Evolutionary conservation across 805 yeast genomes (phyloP), one percentile per base, ranked within the genome.

Genomic region (Candida boleticola): DNA sequence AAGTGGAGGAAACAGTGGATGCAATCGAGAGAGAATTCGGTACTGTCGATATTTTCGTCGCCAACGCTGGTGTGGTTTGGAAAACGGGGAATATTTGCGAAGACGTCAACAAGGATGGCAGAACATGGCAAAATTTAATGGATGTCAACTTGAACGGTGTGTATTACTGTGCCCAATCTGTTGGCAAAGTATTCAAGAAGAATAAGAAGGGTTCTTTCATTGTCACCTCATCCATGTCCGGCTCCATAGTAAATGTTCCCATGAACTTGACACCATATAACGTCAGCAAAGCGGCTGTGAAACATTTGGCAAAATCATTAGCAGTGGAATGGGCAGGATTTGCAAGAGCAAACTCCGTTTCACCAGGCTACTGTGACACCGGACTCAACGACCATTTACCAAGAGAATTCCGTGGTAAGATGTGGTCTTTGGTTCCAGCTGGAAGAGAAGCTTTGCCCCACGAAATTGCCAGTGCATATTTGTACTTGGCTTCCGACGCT

Each of bases 31-130:
- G 34, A 7, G 73, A 68, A 26, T 69, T 69, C 34, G 71, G 73
- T 21, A 61, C 65, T 33, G 65, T 69, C 38, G 74, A 69, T 50
- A 57, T 68, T 4, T 68, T 69, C 45, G 68, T 69, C 25, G 74
- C 74, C 43, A 69, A 69, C 43, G 75, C 75, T 5, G 75, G 75
- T 13, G 60, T 68, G 23, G 55, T 53, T 30, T 46, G 57, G 39
- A 44, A 49, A 11, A 36, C 52, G 23, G 65, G 58, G 2, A 35
- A 54, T 0, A 51, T 55, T 23, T 40, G 55, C 7, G 45, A 49
- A 27, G 55, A 53, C 4, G 46, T 34, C 14, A 55, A 57, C 36
- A 42, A 13, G 9, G 20, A 36, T 16, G 40, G 30, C n/a, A 27
- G 23, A 13, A 29, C 35, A 11, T 31, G 35, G 35, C 53, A 48